Evolutionary conservation across 306 rosid species (phyloP).

Genomic region (Alnus rubra): DNA sequence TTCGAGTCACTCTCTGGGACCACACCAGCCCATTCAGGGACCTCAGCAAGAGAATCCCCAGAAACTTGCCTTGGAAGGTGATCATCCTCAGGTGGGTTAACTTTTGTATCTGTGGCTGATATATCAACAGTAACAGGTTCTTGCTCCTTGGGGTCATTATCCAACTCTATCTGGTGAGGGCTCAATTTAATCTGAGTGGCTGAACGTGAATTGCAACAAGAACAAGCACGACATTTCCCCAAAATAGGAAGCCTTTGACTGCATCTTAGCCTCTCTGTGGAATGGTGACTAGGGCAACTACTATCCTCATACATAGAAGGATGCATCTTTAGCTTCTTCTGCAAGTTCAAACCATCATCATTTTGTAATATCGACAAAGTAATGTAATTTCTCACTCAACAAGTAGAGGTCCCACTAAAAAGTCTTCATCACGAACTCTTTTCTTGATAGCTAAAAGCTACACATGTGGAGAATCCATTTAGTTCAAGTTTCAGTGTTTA

Average conservation of each 20-base stretch:
- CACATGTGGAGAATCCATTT: conserved; percentile 14
- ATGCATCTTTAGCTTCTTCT: conserved; percentile 80
- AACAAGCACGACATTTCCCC: conserved; percentile 43
- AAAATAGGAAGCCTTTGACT: conserved; percentile 46
- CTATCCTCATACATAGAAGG: conserved; percentile 83
- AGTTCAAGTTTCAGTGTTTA: not conserved
- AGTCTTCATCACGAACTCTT: not conserved
- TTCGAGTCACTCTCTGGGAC: conserved; percentile 63
- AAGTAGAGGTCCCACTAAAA: conserved; percentile 7
- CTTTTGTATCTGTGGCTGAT: conserved; percentile 1
- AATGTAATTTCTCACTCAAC: conserved; percentile 14
- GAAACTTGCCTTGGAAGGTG: conserved; percentile 39
- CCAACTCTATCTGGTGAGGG: conserved; percentile 31
- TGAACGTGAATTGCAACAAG: conserved; percentile 53
- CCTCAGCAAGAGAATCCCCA: conserved; percentile 58
- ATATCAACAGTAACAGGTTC: conserved; percentile 23
- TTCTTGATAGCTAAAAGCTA: conserved; percentile 4
- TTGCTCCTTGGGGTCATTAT: conserved; percentile 32
- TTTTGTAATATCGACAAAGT: conserved; percentile 13
- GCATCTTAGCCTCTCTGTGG: conserved; percentile 52
- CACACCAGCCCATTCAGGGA: conserved; percentile 75
- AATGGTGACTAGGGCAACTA: conserved; percentile 28
- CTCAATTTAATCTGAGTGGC: conserved; percentile 29
- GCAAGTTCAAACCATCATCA: conserved; percentile 50
- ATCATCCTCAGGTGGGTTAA: conserved; percentile 28